phyloP scores from a whole-genome alignment of 495 filamentous ascomycete species.

The Staphylotrichum tortipilum region DNA sequence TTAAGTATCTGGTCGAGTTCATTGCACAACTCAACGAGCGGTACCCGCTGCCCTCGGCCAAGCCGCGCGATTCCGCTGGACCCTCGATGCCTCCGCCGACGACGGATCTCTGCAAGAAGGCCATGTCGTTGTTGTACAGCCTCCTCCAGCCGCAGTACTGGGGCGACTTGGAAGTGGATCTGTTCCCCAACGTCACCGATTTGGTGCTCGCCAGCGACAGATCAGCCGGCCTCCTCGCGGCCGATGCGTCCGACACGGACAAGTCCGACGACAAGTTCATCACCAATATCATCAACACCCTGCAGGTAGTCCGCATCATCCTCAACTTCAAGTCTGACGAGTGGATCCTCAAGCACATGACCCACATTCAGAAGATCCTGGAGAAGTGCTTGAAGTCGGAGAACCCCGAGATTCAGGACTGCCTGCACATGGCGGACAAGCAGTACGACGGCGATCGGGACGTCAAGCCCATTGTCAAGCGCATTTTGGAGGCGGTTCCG shows the following conservation, averaged over 20 bases:
- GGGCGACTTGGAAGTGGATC: constrained; percentile 84
- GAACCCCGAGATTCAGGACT: constrained; percentile 84
- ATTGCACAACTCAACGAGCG: constrained; percentile 82
- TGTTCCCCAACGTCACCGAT: constrained; percentile 85
- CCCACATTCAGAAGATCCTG: constrained; percentile 73
- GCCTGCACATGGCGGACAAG: constrained; percentile 62
- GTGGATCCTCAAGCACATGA: constrained; percentile 72
- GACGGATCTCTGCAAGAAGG: constrained; percentile 76
- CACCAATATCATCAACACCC: constrained; percentile 80
- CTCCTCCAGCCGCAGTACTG: constrained; percentile 83
- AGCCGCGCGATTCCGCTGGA: constrained; percentile 46
- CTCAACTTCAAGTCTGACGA: constrained; percentile 78
- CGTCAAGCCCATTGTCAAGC: constrained; percentile 61
- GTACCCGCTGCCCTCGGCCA: constrained; percentile 63
- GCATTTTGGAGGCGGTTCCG: constrained; percentile 84
- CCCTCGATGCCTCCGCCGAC: constrained; percentile 43
- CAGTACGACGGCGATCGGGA: constrained; percentile 53
- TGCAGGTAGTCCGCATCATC: constrained; percentile 83
- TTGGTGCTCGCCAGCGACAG: constrained; percentile 65
- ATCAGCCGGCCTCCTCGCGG: constrained; percentile 60
- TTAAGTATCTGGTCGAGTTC: constrained; percentile 90
- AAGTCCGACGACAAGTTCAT: constrained; percentile 74
- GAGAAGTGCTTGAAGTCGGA: constrained; percentile 86
- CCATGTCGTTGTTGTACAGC: constrained; percentile 71
- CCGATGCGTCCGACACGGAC: constrained; percentile 74